Evolutionary conservation across 73 alveolate species (phyloP), one percentile per base, ranked within the genome.

Genomic region (Paramecium tetraurelia): DNA sequence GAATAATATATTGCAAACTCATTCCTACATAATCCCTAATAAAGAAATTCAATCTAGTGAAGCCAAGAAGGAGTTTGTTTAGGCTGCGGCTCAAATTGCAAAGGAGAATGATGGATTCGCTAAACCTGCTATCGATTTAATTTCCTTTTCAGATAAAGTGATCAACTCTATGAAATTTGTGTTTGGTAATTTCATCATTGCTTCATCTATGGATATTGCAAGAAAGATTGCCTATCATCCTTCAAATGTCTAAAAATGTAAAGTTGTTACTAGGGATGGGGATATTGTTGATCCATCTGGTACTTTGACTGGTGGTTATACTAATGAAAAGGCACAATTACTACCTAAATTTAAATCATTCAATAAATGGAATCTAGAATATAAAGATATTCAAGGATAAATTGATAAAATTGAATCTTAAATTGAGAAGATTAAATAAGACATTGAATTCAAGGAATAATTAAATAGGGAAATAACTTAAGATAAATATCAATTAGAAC

Each of bases 181-280:
- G 14, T 98, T 98, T 95, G 99, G 99, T 35, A 85, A 92, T 48
- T 87, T 95, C 85, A 95, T 97, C 72, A 96, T 98, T 71, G 96
- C 99, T 75, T 97, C 96, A 58, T 96, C 97, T 36, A 85, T 92
- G 24, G 97, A 95, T 46, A 96, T 97, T 12, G 99, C 99, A 2
- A 97, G 92, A 92, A 95, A 75, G 76, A 94, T 98, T 29, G 98
- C 98, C 33, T 93, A 92, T 63, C 93, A 89, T 63, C 84, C 80
- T 24, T 95, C 94, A 20, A 83, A 87, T 16, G 87, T 92, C 29
- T 48, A 77, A 58, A 93, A 92, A 84, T 94, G 88, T 31, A 89
- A 94, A 87, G 95, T 98, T 83, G 99, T 97, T 16, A 96, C 98
- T 85, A 92, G 95, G 18, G 97, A 96, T 43, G 99, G 99, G 27